These are phyloP conservation scores for Amphirosellinia nigrospora DNA, from an alignment of 495 filamentous ascomycete species.

Conservation along the genomic window DNA sequence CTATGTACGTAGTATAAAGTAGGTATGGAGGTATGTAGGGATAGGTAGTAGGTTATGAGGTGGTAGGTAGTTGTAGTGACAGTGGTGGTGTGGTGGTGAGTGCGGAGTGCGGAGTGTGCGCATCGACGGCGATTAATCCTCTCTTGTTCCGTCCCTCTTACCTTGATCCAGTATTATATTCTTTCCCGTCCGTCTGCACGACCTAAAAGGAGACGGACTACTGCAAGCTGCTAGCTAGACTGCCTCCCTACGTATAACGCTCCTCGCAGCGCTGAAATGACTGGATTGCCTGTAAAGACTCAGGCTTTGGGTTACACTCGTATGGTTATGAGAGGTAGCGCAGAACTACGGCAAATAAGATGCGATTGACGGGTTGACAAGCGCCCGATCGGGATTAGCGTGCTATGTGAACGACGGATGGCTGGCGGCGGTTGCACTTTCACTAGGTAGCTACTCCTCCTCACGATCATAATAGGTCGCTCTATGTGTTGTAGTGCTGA, in stretches of 20 bases:
- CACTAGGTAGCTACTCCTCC: background rate
- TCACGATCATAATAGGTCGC: background rate
- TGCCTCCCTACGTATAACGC: too few species aligned
- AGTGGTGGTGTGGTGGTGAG: background rate
- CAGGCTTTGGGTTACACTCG: constrained; percentile 15
- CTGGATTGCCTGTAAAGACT: background rate
- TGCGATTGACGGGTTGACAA: background rate
- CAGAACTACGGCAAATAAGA: constrained; percentile 13
- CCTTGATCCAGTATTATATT: too few species aligned
- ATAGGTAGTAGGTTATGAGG: background rate
- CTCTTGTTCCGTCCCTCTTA: background rate
- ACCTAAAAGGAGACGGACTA: constrained; percentile 5
- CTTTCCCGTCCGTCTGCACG: constrained; percentile 6
- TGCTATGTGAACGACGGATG: constrained; percentile 1
- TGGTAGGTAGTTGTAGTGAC: background rate
- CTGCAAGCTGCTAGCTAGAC: constrained; percentile 7
- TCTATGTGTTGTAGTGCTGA: background rate
- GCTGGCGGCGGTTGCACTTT: background rate
- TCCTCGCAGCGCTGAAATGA: background rate
- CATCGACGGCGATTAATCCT: constrained; percentile 7
- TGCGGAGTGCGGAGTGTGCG: constrained; percentile 3
- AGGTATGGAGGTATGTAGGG: too few species aligned
- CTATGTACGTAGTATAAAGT: background rate
- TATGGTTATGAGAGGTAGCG: background rate
- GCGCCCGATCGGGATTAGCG: constrained; percentile 10